A percentile compares a stretch with the other conserved stretches of the same genome.
phyloP scores from a whole-genome alignment of 441 rosid species.

The Aquilaria agallochum region DNA sequence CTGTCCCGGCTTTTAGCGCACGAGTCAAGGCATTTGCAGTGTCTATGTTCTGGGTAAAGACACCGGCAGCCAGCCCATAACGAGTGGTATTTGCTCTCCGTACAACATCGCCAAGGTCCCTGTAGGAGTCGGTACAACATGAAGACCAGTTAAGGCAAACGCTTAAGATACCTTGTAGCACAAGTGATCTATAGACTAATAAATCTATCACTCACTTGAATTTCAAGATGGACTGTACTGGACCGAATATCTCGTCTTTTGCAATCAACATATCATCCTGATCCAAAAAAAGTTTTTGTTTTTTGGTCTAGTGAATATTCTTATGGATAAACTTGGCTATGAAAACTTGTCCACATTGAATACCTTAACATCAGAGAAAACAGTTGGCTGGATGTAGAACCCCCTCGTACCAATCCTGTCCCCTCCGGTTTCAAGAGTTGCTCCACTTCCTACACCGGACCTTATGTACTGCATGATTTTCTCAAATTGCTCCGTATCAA shows the following conservation, averaged over 20 bases:
- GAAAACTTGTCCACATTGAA: background rate
- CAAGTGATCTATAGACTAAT: background rate
- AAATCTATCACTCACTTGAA: conserved; percentile 37
- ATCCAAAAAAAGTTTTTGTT: background rate
- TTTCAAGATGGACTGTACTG: conserved; percentile 82
- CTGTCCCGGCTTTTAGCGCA: conserved; percentile 55
- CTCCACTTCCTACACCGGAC: conserved; percentile 61
- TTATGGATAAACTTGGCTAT: too few species aligned
- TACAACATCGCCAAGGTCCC: conserved; percentile 71
- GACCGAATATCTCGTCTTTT: conserved; percentile 84
- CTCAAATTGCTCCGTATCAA: conserved; percentile 64
- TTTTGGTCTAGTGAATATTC: too few species aligned
- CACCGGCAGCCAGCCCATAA: conserved; percentile 71
- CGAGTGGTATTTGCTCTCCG: conserved; percentile 46
- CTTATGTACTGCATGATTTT: conserved; percentile 65
- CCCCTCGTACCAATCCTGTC: conserved; percentile 64
- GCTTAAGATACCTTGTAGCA: background rate
- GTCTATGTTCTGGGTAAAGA: conserved; percentile 64
- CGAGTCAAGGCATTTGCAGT: conserved; percentile 58
- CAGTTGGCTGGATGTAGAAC: conserved; percentile 82
- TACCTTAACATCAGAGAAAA: conserved; percentile 81
- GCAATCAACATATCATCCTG: conserved; percentile 90
- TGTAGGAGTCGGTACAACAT: conserved; percentile 14
- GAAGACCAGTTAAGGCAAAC: background rate
- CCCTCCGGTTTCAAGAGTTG: conserved; percentile 85